Conservation (phyloP, 352 stramenopile genomes). For the Hyaloperonospora brassicae region DNA sequence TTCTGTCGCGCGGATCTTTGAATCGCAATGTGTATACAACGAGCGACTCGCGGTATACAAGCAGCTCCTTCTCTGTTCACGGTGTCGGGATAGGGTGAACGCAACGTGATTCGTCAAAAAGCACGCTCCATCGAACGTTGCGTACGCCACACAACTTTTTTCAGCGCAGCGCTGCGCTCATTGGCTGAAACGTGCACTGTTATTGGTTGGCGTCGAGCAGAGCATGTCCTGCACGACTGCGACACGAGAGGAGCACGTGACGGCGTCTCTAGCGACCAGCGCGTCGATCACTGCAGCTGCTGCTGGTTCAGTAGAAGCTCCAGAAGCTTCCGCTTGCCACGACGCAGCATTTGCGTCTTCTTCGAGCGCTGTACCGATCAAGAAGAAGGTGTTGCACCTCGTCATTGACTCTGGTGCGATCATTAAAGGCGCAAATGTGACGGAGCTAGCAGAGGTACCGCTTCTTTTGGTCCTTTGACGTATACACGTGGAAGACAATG, state of each 20-base stretch:
- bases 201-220: conserved; percentile 39
- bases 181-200: conserved; percentile 22
- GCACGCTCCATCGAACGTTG: conserved; percentile 2
- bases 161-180: background rate
- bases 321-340: background rate
- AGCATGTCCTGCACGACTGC: conserved; percentile 16
- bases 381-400: conserved; percentile 70
- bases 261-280: conserved; percentile 13
- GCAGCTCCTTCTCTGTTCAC: no score
- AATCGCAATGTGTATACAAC: conserved; percentile 24
- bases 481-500: no score
- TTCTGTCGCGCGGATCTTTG: conserved; percentile 35
- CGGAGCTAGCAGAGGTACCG: conserved; percentile 56
- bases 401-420: conserved; percentile 83
- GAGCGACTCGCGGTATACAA: no score
- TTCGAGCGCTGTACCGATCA: conserved; percentile 5
- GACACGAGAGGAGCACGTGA: conserved; percentile 21
- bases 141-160: no score
- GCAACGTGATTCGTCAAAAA: conserved; percentile 8
- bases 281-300: conserved; percentile 9
- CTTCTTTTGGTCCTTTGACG: no score
- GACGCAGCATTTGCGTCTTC: conserved; percentile 10
- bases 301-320: background rate
- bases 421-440: conserved; percentile 81
- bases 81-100: no score